Evolutionary conservation across 108 stramenopile species (phyloP), one percentile per base, ranked within the genome.

Genomic region (Discostella pseudostelligera): DNA sequence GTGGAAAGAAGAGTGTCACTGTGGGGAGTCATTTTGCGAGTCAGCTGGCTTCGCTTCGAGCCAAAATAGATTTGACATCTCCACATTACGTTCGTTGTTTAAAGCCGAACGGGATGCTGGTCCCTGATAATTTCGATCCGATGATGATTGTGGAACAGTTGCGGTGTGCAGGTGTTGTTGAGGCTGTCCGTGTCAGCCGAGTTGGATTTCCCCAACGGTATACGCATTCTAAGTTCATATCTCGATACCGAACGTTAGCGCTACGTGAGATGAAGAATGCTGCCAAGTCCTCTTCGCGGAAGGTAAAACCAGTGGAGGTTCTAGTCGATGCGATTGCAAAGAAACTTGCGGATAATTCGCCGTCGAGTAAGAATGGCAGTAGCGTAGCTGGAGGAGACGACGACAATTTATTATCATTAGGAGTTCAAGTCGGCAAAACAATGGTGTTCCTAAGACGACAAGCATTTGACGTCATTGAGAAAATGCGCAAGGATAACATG

Each of bases 61-160:
- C 59, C 1, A 76, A 75, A 22, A 82, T 90, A 22, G 81, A 81
- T 28, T 46, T 61, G 2, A 87, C 86, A n/a, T 64, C 78, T 21
- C 73, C 84, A 8, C 87, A 87, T 61, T 94, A 87, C 51, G 82
- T 94, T 13, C 87, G 92, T 37, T 94, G 92, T 67, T 72, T 94
- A 4, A 94, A 94, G 59, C 87, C 92, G 61, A 94, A 94, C 56
- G 67, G 69, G 20, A 13, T 49, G 24, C 67, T 84, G 10, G 54
- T 65, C 1, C 83, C 85, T 9, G 79, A 85, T 36, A 40, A 71
- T 59, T 86, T 87, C 42, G 80, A 90, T 54, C 81, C 70, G 6
- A 32, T 70, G 9, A 83, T 80, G 56, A 81, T 86, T 22, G 67
- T 70, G 6, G 73, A 83, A n/a, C 92, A 93, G 67, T 83, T 93